phyloP scores from a whole-genome alignment of 2,329 filamentous ascomycete genomes.

The Venturia carpophila region DNA sequence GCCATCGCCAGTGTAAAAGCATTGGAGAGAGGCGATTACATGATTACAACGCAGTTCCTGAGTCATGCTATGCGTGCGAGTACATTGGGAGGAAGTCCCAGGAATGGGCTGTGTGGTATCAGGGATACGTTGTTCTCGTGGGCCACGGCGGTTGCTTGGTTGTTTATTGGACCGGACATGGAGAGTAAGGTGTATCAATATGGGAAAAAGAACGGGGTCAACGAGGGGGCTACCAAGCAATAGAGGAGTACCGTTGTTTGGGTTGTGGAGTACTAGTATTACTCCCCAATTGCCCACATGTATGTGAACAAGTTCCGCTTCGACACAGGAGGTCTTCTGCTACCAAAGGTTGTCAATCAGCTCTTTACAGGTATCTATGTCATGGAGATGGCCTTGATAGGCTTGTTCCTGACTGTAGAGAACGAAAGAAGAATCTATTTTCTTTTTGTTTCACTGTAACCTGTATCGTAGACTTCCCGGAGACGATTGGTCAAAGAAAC shows the following conservation, averaged over 20 bases:
- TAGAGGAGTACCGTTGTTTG: not conserved
- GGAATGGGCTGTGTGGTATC: conserved; percentile 46
- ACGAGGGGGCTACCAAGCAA: not conserved
- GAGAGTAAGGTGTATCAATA: conserved; percentile 49
- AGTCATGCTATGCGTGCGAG: conserved; percentile 61
- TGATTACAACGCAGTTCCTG: conserved; percentile 67
- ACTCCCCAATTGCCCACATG: not conserved
- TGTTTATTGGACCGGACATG: conserved; percentile 51
- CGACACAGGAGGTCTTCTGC: not conserved
- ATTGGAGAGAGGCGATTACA: conserved; percentile 71
- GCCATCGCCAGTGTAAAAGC: conserved; percentile 62
- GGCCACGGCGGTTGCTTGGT: conserved; percentile 46
- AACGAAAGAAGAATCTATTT: not conserved
- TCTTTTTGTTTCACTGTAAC: not conserved
- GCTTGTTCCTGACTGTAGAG: not conserved
- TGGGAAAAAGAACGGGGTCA: conserved; percentile 46
- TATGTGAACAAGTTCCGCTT: not conserved
- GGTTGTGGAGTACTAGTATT: not conserved
- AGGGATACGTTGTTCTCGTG: conserved; percentile 49
- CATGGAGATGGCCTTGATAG: not conserved
- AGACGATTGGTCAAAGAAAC: no score
- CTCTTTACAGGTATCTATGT: not conserved
- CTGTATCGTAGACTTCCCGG: no score
- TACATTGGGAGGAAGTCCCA: conserved; percentile 44
- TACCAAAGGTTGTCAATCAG: not conserved